Evolutionary conservation across 768 basidiomycete genomes (phyloP), one percentile per base, ranked within the genome.

Genomic region (Pleurotus platypus): DNA sequence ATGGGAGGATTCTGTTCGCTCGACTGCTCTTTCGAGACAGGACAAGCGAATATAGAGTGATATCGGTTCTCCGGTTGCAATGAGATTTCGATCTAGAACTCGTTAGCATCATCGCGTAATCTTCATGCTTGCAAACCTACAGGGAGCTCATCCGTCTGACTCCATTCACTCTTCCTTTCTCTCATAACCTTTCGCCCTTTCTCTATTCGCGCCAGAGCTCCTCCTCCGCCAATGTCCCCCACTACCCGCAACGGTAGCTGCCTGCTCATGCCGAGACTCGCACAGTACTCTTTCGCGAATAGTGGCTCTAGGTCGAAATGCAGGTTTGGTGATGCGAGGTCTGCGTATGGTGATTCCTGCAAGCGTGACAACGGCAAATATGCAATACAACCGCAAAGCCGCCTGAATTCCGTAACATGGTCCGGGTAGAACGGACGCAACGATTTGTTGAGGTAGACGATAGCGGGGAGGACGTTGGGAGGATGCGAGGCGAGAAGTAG

Each of bases 1-100:
- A 97, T 97, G 0, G 97, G 96, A 7, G 94, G 97, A 69, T 99
- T 99, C 57, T 80, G 71, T 53, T 92, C 89, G 3, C 92, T 95
- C 20, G 94, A 87, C 72, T 97, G 96, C 65, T 98, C 96, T 72
- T 98, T 98, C 7, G 94, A 96, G 18, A 99, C 97, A 0, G 97
- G 92, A 70, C 97, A 99, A 47, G 94, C 87, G 69, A 99, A 98
- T 57, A 98, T 89, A 1, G 95, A 97, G 70, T 99, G 97, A 71
- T 95, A 98, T 26, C 94, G 81, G 65, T 95, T 89, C 61, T 90
- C 86, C 1, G 91, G 78, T 1, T 90, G 83, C 9, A 98, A 68
- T 1, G 92, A 92, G 61, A 98, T 92, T 74, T 98, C 96, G 64
- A 99, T 94, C 96, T 98, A 62, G 1, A 16, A 35, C 43, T 49